Evolutionary conservation across 2,329 filamentous ascomycete species (phyloP).

Genomic region (Fulvia fulva): DNA sequence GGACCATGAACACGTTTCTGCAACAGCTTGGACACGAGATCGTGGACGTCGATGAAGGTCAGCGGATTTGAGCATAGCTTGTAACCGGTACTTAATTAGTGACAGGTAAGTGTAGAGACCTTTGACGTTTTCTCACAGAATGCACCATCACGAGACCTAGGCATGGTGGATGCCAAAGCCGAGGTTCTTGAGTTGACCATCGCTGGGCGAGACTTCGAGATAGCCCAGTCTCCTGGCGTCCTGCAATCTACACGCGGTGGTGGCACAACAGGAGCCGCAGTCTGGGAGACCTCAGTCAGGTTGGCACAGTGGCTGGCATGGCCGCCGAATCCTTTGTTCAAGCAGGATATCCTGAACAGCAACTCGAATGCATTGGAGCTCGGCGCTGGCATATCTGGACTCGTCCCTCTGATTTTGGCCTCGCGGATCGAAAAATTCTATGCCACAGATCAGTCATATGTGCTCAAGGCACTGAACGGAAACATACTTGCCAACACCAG

Average conservation of each 20-base stretch:
- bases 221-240: conserved; percentile 79
- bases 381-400: conserved; percentile 79
- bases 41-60: conserved; percentile 24
- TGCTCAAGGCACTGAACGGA: conserved; percentile 67
- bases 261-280: conserved; percentile 72
- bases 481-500: conserved; percentile 65
- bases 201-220: conserved; percentile 64
- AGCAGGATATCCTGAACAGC: conserved; percentile 49
- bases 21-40: conserved; percentile 18
- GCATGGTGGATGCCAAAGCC: conserved; percentile 74
- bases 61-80: conserved; percentile 2
- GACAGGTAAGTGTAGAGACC: conserved; percentile 59
- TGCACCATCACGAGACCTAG: conserved; percentile 71
- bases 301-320: conserved; percentile 76
- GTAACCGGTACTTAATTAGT: background rate
- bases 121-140: conserved; percentile 79
- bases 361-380: conserved; percentile 70
- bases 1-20: conserved; percentile 14
- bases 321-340: conserved; percentile 60
- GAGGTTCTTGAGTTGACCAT: conserved; percentile 53
- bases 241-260: conserved; percentile 70
- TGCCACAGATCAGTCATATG: conserved; percentile 85
- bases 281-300: conserved; percentile 86
- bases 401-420: conserved; percentile 68
- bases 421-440: conserved; percentile 62